Evolutionary conservation across 768 basidiomycete species (phyloP).

Genomic region (Suillus paluster): DNA sequence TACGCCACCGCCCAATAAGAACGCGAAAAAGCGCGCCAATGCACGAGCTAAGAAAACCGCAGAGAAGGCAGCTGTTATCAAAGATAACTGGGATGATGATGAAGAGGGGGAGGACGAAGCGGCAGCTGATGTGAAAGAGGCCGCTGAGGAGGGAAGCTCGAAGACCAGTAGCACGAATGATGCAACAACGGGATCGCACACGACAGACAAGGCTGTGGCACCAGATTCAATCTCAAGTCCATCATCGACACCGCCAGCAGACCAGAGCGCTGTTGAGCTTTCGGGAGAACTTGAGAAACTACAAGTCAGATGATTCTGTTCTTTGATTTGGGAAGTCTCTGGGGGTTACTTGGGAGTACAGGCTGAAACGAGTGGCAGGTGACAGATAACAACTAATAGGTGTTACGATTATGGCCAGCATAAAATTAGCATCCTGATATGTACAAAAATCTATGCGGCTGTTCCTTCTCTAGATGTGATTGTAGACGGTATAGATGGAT

Average conservation of each 20-base stretch:
- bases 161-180: conserved; percentile 17
- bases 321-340: conserved; percentile 7
- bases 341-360: conserved; percentile 2
- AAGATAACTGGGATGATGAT: conserved; percentile 81
- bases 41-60: conserved; percentile 68
- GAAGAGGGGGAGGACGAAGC: conserved; percentile 49
- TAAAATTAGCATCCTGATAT: conserved; percentile 9
- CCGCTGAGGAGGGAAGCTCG: conserved; percentile 24
- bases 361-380: background rate
- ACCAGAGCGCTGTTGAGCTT: conserved; percentile 37
- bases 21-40: conserved; percentile 83
- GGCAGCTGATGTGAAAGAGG: conserved; percentile 20
- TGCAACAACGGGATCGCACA: conserved; percentile 27
- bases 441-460: conserved; percentile 13
- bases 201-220: conserved; percentile 27
- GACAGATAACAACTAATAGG: background rate
- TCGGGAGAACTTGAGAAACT: conserved; percentile 61
- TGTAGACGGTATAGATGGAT: conserved; percentile 22
- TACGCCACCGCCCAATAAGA: conserved; percentile 63
- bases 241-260: conserved; percentile 5
- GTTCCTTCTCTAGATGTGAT: conserved; percentile 7
- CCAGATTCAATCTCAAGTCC: conserved; percentile 16
- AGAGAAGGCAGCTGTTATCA: conserved; percentile 59
- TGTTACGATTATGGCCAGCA: conserved; percentile 13
- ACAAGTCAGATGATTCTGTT: conserved; percentile 47